These are phyloP conservation scores for Pleurotus platypus DNA, from an alignment of 768 basidiomycete species.

Conservation along the genomic window DNA sequence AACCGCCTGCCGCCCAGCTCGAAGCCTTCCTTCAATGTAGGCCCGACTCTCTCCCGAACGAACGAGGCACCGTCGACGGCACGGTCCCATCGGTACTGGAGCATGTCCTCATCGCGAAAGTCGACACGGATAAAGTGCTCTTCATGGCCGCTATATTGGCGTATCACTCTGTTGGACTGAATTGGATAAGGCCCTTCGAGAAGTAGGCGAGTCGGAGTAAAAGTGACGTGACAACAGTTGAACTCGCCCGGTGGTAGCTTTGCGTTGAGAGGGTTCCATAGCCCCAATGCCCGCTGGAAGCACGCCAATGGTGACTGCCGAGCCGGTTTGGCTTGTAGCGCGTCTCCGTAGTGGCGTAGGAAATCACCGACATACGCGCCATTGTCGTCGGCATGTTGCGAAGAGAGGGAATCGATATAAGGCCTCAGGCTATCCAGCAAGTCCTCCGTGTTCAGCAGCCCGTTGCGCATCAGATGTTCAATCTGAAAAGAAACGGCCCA, in stretches of 20 bases:
- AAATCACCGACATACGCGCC: constrained; percentile 37
- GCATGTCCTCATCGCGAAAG: constrained; percentile 79
- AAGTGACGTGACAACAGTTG: constrained; percentile 70
- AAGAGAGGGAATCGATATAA: constrained; percentile 38
- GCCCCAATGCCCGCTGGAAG: constrained; percentile 33
- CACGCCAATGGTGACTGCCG: constrained; percentile 39
- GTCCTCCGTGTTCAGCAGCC: constrained; percentile 58
- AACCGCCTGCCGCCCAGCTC: constrained; percentile 67
- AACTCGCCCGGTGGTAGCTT: constrained; percentile 38
- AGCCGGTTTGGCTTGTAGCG: constrained; percentile 35
- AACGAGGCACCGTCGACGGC: constrained; percentile 58
- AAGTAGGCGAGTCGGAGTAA: constrained; percentile 71
- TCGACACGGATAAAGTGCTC: constrained; percentile 79
- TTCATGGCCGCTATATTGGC: constrained; percentile 54
- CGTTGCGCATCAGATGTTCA: constrained; percentile 64
- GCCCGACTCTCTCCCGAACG: constrained; percentile 56
- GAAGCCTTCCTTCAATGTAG: constrained; percentile 60
- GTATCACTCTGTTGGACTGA: constrained; percentile 80
- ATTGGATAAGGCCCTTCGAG: constrained; percentile 74
- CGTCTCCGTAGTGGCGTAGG: constrained; percentile 52
- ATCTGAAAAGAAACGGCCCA: constrained; percentile 79
- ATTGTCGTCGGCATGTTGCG: constrained; percentile 18
- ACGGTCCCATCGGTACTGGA: constrained; percentile 70
- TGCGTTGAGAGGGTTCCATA: constrained; percentile 2
- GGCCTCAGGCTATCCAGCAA: constrained; percentile 39